A percentile compares a stretch with the other conserved stretches of the same genome.
Conservation (phyloP, 345 rosid species). For the Turnera subulata region DNA sequence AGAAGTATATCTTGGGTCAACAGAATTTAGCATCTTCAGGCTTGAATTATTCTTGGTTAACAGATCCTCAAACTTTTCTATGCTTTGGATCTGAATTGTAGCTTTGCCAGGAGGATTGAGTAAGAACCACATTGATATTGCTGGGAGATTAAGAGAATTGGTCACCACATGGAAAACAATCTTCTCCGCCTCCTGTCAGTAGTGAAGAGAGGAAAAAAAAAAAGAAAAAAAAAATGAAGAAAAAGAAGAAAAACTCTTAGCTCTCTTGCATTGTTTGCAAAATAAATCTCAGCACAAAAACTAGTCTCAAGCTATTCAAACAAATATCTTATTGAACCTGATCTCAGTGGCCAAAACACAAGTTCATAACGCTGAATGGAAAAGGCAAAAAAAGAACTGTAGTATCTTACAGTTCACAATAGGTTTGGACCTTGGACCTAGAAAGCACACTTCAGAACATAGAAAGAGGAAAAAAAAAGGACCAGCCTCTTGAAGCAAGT, state of each 20-base stretch:
- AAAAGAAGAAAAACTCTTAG: too few relatives aligned
- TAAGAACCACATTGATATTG: conserved; percentile 33
- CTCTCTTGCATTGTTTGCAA: too few relatives aligned
- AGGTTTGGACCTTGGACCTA: too few relatives aligned
- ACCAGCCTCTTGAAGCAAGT: too few relatives aligned
- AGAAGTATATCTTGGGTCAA: conserved; percentile 22
- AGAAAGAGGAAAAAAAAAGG: too few relatives aligned
- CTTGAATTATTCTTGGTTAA: conserved; percentile 21
- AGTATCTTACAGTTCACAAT: background rate
- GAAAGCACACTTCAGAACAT: too few relatives aligned
- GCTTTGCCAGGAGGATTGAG: conserved; percentile 26
- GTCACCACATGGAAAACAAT: conserved; percentile 28
- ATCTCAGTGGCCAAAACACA: too few relatives aligned
- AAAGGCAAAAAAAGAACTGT: background rate
- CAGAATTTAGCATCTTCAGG: conserved; percentile 49
- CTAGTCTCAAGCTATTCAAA: conserved; percentile 1
- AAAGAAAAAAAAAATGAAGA: background rate
- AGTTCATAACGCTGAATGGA: too few relatives aligned
- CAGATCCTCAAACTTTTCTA: conserved; percentile 13
- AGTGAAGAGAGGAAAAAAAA: conserved; percentile 10
- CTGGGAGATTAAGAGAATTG: conserved; percentile 28
- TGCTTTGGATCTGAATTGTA: conserved; percentile 24
- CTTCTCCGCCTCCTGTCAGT: conserved; percentile 23
- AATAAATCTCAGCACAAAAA: too few relatives aligned
- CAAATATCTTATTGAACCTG: background rate